Evolutionary conservation across 1,284 basidiomycete genomes (phyloP), one percentile per base, ranked within the genome.

Genomic region (Austroboletus niveus): DNA sequence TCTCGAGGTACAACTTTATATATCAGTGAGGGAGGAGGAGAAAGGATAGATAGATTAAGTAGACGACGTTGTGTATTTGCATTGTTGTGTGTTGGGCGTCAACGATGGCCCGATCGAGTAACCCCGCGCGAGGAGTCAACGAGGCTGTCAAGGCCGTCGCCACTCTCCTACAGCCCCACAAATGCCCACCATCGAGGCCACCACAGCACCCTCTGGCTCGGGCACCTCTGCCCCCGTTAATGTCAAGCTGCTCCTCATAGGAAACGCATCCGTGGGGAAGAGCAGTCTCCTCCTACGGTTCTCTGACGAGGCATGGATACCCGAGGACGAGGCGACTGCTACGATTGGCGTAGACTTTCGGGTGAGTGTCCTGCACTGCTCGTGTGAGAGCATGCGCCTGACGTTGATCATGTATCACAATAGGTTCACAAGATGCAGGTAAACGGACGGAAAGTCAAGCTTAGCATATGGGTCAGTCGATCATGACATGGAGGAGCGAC

Each of bases 291-390:
- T 99, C 1, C 75, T 98, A 7, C 81, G 96, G 8, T 99, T 98
- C 77, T 96, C 94, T 4, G 95, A 99, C 67, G 92, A 98, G 71
- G 92, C 94, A 61, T 99, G 95, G 83, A 75, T 98, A 31, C 87
- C 91, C 22, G 92, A 97, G 63, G 96, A 98, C 65, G 96, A 98
- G 73, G 86, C 89, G 41, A 89, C 87, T 51, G 92, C 94, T 24
- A 97, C 94, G n/a, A 98, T 98, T 62, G 92, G 90, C 11, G 87
- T 91, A 1, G 88, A 90, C 67, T 90, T 89, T 69, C 75, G 87
- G 57, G 87, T 87, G 69, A 66, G 85, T 76, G 9, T 8, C 1
- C 10, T 12, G 31, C 17, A 34, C 8, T 4, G 12, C 34, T 15
- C 4, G 34, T 35, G 34, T 35, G 34, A 35, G 12, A 12, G 34